phyloP scores from a whole-genome alignment of 306 rosid species.

The Cajanus cajan region DNA sequence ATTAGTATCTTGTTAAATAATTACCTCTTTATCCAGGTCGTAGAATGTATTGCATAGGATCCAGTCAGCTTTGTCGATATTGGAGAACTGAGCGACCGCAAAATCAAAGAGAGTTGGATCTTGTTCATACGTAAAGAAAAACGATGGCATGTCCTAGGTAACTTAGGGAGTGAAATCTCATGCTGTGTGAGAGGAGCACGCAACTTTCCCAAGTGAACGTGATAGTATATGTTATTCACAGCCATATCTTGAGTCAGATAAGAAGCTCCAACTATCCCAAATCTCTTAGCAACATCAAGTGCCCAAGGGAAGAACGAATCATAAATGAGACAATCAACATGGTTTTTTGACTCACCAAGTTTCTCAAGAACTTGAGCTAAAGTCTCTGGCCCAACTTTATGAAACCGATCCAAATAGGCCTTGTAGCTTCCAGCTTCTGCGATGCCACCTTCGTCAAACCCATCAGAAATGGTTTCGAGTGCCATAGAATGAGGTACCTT shows the following conservation, averaged over 20 bases:
- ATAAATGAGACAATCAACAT: background rate
- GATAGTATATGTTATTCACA: background rate
- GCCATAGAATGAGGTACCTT: background rate
- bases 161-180: background rate
- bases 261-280: background rate
- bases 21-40: background rate
- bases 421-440: background rate
- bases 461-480: background rate
- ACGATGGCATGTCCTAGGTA: conserved; percentile 15
- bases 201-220: background rate
- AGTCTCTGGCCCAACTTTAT: background rate
- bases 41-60: background rate
- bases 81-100: background rate
- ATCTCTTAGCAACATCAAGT: background rate
- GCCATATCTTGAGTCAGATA: background rate
- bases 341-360: background rate
- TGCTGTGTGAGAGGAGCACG: background rate
- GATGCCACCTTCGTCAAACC: background rate
- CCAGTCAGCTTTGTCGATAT: conserved; percentile 9
- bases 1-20: background rate
- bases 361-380: background rate
- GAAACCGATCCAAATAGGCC: background rate
- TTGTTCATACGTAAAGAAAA: background rate
- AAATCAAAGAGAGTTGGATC: background rate
- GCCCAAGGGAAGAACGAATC: background rate